phyloP scores from a whole-genome alignment of 1,284 basidiomycete genomes.

The Testicularia cyperi region DNA sequence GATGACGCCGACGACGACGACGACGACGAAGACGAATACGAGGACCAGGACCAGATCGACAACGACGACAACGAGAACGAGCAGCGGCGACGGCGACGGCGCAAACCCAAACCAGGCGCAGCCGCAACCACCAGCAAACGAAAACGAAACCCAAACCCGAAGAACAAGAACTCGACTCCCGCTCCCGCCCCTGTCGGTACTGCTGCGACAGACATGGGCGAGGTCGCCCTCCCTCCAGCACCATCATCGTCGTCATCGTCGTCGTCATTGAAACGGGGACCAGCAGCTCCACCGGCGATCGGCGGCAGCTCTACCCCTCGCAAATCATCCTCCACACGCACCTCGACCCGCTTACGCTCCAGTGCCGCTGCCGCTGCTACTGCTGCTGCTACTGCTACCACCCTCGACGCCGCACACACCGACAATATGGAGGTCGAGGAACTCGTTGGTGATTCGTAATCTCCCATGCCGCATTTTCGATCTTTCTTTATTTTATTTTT shows the following conservation, averaged over 20 bases:
- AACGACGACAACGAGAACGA: conserved; percentile 41
- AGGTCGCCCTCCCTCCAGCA: too few species aligned
- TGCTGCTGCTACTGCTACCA: too few species aligned
- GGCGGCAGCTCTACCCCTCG: conserved; percentile 2
- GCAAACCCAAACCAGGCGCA: too few species aligned
- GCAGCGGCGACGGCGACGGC: conserved; percentile 4
- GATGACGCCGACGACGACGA: conserved; percentile 26
- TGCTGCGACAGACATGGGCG: too few species aligned
- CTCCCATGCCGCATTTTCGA: not conserved
- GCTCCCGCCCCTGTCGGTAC: too few species aligned
- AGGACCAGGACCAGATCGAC: conserved; percentile 44
- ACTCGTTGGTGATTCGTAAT: conserved; percentile 23
- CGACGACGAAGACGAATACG: conserved; percentile 33
- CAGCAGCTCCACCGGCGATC: not conserved
- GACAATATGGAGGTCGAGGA: conserved; percentile 33
- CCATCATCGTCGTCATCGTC: not conserved
- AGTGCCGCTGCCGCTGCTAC: too few species aligned
- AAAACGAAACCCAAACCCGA: conserved; percentile 15
- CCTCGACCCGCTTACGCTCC: too few species aligned
- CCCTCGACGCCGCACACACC: conserved; percentile 13
- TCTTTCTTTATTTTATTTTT: too few species aligned
- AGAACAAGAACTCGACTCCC: conserved; percentile 15
- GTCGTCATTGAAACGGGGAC: too few species aligned
- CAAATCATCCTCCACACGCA: too few species aligned
- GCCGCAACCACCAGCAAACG: too few species aligned